These are phyloP conservation scores for Saccharomyces mikatae DNA, from an alignment of 805 yeast species.

Conservation along the genomic window DNA sequence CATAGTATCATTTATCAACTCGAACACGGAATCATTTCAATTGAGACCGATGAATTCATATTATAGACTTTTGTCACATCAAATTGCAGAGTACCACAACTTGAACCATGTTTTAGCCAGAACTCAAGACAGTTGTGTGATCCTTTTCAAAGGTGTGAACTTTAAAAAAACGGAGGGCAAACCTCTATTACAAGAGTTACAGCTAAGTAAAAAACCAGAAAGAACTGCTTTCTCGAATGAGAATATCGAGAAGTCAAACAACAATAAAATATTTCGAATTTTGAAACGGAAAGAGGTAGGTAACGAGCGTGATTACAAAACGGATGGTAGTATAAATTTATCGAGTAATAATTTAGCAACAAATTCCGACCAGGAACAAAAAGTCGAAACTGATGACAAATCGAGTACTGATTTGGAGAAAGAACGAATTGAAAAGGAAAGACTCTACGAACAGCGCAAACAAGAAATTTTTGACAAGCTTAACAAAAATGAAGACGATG, in stretches of 20 bases:
- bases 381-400: neutral
- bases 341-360: neutral
- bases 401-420: conserved; percentile 20
- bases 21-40: conserved; percentile 34
- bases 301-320: neutral
- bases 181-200: conserved; percentile 17
- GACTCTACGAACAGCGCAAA: conserved; percentile 35
- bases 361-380: conserved; percentile 1
- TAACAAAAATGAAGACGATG: conserved; percentile 26
- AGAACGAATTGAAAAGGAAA: conserved; percentile 36
- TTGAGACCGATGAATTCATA: conserved; percentile 58
- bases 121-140: conserved; percentile 40
- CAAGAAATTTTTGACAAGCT: conserved; percentile 31
- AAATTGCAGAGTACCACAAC: conserved; percentile 57
- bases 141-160: conserved; percentile 33
- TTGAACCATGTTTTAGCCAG: conserved; percentile 49
- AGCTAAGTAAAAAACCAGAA: conserved; percentile 3
- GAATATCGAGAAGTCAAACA: neutral
- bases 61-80: conserved; percentile 59
- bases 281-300: conserved; percentile 4
- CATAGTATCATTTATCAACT: conserved; percentile 38
- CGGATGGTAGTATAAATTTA: too few species aligned
- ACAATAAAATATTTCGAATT: conserved; percentile 3
- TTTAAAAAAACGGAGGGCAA: conserved; percentile 10
- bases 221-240: neutral